phyloP scores from a whole-genome alignment of 495 filamentous ascomycete species.

The Hapsidospora chrysogenum region DNA sequence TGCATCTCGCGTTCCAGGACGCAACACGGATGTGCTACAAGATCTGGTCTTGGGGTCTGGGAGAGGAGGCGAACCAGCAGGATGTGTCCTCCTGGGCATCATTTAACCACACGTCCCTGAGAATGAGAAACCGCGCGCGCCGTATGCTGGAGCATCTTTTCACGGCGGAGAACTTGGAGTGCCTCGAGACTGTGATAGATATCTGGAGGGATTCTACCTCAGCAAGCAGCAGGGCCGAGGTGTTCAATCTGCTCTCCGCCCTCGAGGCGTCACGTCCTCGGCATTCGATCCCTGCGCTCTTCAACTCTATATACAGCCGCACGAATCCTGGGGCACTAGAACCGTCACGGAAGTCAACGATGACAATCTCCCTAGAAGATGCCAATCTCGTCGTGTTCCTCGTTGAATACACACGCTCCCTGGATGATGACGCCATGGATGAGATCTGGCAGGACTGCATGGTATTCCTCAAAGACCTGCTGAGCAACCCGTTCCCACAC shows the following conservation, averaged over 20 bases:
- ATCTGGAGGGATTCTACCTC: slow-evolving; percentile 46
- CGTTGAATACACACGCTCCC: slow-evolving; percentile 69
- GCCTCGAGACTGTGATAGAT: slow-evolving; percentile 74
- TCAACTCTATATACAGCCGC: slow-evolving; percentile 90
- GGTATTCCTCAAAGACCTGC: slow-evolving; percentile 72
- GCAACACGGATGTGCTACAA: slow-evolving; percentile 77
- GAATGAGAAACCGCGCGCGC: slow-evolving; percentile 77
- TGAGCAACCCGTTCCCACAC: slow-evolving; percentile 90
- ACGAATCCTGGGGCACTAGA: slow-evolving; percentile 75
- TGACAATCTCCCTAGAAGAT: slow-evolving; percentile 71
- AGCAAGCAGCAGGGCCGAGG: slow-evolving; percentile 22
- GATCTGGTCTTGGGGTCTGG: slow-evolving; percentile 88
- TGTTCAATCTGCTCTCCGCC: slow-evolving; percentile 77
- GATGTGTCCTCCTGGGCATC: slow-evolving; percentile 63
- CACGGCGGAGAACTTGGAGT: slow-evolving; percentile 85
- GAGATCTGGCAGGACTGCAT: slow-evolving; percentile 97
- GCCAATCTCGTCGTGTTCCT: slow-evolving; percentile 73
- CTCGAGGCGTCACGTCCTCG: slow-evolving; percentile 83
- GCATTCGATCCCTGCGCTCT: slow-evolving; percentile 88
- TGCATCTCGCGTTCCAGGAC: slow-evolving; percentile 93
- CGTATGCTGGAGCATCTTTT: slow-evolving; percentile 87
- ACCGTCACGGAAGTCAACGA: slow-evolving; percentile 59
- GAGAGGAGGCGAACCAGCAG: slow-evolving; percentile 32
- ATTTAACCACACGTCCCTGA: slow-evolving; percentile 73
- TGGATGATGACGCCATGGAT: slow-evolving; percentile 98